Evolutionary conservation across 148 eudicot species (phyloP).

Genomic region (Beta vulgaris): DNA sequence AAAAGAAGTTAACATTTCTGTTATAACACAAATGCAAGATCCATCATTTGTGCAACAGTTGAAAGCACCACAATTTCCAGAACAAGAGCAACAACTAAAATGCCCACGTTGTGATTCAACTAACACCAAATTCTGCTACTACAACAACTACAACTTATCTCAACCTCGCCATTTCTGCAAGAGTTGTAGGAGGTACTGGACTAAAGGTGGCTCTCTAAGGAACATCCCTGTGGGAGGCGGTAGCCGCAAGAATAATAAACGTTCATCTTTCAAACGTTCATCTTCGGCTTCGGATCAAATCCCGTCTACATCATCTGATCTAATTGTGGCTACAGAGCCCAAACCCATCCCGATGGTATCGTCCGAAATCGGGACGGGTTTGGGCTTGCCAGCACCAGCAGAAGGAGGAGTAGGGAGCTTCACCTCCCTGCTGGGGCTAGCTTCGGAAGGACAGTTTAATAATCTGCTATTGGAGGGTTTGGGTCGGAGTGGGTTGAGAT

Average conservation of each 20-base stretch:
- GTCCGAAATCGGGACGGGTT: not conserved
- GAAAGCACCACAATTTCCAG: slow-evolving; percentile 36
- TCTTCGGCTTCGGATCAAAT: not conserved
- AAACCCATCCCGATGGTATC: slow-evolving; percentile 2
- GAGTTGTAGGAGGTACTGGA: slow-evolving; percentile 83
- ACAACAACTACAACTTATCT: slow-evolving; percentile 71
- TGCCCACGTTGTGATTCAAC: slow-evolving; percentile 62
- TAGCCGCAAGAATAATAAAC: slow-evolving; percentile 64
- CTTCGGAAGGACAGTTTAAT: slow-evolving; percentile 38
- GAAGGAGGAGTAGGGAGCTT: slow-evolving; percentile 13
- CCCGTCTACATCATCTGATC: not conserved
- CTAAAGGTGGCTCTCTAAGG: slow-evolving; percentile 82
- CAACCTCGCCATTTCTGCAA: slow-evolving; percentile 79
- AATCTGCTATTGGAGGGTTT: slow-evolving; percentile 38
- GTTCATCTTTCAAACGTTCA: slow-evolving; percentile 26
- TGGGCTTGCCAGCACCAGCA: not conserved
- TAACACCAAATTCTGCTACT: slow-evolving; percentile 70
- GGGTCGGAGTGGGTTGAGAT: slow-evolving; percentile 22
- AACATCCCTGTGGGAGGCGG: slow-evolving; percentile 96
- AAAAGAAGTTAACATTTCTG: no score
- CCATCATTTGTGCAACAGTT: slow-evolving; percentile 18
- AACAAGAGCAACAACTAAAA: slow-evolving; percentile 53
- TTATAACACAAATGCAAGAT: slow-evolving; percentile 29
- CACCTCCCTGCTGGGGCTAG: slow-evolving; percentile 37
- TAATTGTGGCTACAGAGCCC: not conserved